phyloP scores from a whole-genome alignment of 208 protist species.

The Crithidia sp. region DNA sequence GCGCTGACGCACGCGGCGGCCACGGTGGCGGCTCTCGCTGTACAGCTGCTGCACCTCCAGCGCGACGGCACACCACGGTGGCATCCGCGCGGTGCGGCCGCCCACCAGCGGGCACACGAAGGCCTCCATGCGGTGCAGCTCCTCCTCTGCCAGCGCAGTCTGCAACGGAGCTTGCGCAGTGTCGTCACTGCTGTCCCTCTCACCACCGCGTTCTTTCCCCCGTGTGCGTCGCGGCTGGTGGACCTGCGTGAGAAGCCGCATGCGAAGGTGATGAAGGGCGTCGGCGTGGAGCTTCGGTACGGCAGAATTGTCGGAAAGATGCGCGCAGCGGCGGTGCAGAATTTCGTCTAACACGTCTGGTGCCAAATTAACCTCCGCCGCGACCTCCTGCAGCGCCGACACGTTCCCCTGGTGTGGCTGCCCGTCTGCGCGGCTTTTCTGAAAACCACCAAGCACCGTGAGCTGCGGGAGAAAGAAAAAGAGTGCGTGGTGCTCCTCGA shows the following conservation, averaged over 20 bases:
- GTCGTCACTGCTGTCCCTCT: not conserved
- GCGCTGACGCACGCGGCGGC: not conserved
- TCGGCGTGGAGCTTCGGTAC: not conserved
- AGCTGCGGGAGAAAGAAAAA: conserved; percentile 11
- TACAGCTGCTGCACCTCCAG: conserved; percentile 23
- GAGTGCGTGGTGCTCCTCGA: conserved; percentile 17
- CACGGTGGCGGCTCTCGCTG: conserved; percentile 3
- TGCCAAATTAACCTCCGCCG: not conserved
- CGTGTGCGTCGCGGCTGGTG: not conserved
- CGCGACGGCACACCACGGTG: conserved; percentile 29
- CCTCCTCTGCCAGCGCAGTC: not conserved
- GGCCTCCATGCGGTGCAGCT: conserved; percentile 15
- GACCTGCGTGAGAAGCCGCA: conserved; percentile 12
- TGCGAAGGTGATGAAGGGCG: conserved; percentile 18
- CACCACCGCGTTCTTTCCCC: not conserved
- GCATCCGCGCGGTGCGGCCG: conserved; percentile 15
- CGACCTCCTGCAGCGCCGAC: conserved; percentile 14
- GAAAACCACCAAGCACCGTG: not conserved
- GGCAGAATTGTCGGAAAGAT: not conserved
- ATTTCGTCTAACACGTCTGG: not conserved
- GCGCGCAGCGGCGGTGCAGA: conserved; percentile 1
- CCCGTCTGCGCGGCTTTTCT: not conserved
- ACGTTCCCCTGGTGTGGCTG: not conserved
- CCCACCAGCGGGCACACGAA: conserved; percentile 7
- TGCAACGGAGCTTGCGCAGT: not conserved